Evolutionary conservation across 805 yeast species (phyloP), one percentile per base, ranked within the genome.

Genomic region (Myxozyma lipomycoides): DNA sequence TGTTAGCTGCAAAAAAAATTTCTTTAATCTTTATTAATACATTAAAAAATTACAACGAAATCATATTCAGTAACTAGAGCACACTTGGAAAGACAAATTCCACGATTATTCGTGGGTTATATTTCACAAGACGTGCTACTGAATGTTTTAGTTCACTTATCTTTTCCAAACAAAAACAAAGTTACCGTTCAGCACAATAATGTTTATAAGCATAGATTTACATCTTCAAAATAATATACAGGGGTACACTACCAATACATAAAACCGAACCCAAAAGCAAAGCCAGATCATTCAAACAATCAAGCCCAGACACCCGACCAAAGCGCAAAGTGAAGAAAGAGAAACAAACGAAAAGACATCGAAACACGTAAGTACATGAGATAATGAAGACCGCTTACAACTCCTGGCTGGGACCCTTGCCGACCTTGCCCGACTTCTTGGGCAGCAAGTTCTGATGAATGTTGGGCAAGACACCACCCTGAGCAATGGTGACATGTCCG

Each of bases 401-500:
- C 60, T 61, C 64, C 56, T 61, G 64, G 44, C 62, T 57, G 40
- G 63, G 60, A 19, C 60, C 64, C 60, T 61, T 61, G 42, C 47
- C 38, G 34, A 55, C 49, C 58, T 61, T 61, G 49, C 61, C 74
- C 58, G 82, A 73, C 77, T 83, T 83, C 78, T 84, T 79, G 73
- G 91, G 90, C 68, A 90, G 82, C 73, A 90, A 83, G 78, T 84
- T 83, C 76, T 83, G 88, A 78, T 87, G 96, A 71, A 89, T 86
- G 83, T 88, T 87, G 78, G 97, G 97, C 74, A 90, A 81, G 66
- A 91, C 97, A 86, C 97, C 97, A 84, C 97, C 97, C 76, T 89
- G 95, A 63, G 97, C 96, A 67, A 90, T 91, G 61, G 96, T 90
- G 62, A 91, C 98, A 72, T 88, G 88, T 60, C 84, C 82, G 62